Conservation (phyloP, 192 early-diverging fungal genomes). For the Phlyctochytrium bullatum region DNA sequence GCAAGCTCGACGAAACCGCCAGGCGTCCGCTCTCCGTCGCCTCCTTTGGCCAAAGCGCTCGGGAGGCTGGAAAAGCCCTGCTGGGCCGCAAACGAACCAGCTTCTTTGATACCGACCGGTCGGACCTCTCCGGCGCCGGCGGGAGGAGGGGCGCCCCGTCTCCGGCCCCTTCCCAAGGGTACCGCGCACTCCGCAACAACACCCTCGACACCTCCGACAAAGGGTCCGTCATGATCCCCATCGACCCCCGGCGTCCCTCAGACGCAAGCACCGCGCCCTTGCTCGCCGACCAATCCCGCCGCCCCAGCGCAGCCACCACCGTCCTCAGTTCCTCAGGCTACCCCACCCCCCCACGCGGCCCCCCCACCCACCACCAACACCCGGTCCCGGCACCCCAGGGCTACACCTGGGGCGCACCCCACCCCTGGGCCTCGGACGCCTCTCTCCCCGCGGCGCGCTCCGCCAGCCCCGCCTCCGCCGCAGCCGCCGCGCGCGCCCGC, state of each 20-base stretch:
- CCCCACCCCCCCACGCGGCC: neutral
- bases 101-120: neutral
- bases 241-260: neutral
- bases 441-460: neutral
- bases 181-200: too few species aligned
- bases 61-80: neutral
- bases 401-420: neutral
- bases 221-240: neutral
- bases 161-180: neutral
- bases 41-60: neutral
- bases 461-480: neutral
- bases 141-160: neutral
- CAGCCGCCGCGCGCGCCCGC: neutral
- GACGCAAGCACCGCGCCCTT: neutral
- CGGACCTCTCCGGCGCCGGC: neutral
- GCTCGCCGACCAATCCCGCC: neutral
- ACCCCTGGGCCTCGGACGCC: neutral
- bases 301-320: too few species aligned
- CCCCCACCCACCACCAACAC: neutral
- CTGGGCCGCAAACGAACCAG: neutral
- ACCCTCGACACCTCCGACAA: neutral
- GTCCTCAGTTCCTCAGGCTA: neutral
- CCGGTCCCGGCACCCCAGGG: neutral
- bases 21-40: neutral
- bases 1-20: neutral